Base-by-base conservation (phyloP, 305 asterid species). In the Rubia peregrina region DNA sequence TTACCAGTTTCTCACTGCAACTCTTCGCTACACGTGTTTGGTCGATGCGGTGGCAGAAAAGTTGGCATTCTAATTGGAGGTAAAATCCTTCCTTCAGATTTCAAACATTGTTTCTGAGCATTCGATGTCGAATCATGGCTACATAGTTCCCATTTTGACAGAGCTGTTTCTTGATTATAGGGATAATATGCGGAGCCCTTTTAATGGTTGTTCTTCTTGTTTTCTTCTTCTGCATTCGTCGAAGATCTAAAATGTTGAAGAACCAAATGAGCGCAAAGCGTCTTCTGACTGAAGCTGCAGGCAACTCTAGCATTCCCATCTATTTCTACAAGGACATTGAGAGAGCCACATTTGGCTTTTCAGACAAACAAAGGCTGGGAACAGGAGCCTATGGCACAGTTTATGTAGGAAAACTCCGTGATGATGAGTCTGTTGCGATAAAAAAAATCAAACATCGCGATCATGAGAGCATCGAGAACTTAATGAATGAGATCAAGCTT, bases 351-450 rank as follows among this genome's bases (percentile, higher is more conserved):
- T 84, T 83, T 67, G 73, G 86, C 75, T 95, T 95, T 65, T 82
- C 87, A 0, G 98, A 95, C 24, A 89, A 84, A 65, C 91, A 87
- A 65, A 82, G 90, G 73, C 86, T 95, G 16, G 99, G 99, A 72
- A 95, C 90, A 0, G 99, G 99, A 0, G 99, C 99, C 60, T 90
- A 90, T 49, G 99, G 99, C 67, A 95, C 98, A 11, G 98, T 91
- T 69, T 95, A 95, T 61, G 85, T 92, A 0, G 99, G 96, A 43
- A 92, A 92, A 78, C 87, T 95, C 81, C 83, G 85, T 81, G 86
- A 85, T 53, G 82, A 83, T 36, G 93, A 90, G 55, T 79, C 83
- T 72, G 98, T 88, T n/a, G 99, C 99, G 8, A 85, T 95, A 71
- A 92, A 95, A 76, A 92, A 85, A 56, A 84, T 91, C 49, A 82